A percentile compares a stretch with the other conserved stretches of the same genome.
Evolutionary conservation across 2,329 filamentous ascomycete genomes (phyloP).

Genomic region (Arthrobotrys iridis): DNA sequence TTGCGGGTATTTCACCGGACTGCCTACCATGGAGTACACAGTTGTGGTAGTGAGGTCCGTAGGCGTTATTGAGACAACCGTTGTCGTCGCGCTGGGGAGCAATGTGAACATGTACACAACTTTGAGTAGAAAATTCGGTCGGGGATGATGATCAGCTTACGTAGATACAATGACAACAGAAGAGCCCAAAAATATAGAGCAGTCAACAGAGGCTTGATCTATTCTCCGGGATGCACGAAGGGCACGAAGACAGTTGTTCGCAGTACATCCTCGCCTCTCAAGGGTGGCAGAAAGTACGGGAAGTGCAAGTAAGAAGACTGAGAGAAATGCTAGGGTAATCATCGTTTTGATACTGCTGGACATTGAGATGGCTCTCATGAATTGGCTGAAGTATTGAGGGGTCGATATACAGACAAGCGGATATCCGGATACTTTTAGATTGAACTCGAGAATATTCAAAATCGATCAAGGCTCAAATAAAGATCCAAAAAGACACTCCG

Average conservation of each 20-base stretch:
- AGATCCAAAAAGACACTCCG: no score
- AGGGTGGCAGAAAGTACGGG: neutral
- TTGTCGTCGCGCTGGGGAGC: neutral
- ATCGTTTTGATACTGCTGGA: neutral
- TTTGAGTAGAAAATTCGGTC: neutral
- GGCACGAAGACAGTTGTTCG: conserved; percentile 8
- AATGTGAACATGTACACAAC: neutral
- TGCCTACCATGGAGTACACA: neutral
- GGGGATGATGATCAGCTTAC: neutral
- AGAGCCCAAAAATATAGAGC: conserved; percentile 1
- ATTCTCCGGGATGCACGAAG: neutral
- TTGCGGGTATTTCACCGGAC: neutral
- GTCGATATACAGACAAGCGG: no score
- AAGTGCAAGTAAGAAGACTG: neutral
- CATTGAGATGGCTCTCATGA: no score
- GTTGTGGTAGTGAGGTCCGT: conserved; percentile 3
- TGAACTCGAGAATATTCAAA: neutral
- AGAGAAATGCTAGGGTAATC: neutral
- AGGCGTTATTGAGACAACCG: neutral
- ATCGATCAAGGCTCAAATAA: no score
- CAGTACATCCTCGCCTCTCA: neutral
- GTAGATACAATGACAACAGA: conserved; percentile 1
- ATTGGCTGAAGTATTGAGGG: neutral
- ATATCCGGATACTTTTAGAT: neutral
- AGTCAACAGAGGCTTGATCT: conserved; percentile 2